Evolutionary conservation across 2,329 filamentous ascomycete genomes (phyloP).

Genomic region (Diaporthe eres): DNA sequence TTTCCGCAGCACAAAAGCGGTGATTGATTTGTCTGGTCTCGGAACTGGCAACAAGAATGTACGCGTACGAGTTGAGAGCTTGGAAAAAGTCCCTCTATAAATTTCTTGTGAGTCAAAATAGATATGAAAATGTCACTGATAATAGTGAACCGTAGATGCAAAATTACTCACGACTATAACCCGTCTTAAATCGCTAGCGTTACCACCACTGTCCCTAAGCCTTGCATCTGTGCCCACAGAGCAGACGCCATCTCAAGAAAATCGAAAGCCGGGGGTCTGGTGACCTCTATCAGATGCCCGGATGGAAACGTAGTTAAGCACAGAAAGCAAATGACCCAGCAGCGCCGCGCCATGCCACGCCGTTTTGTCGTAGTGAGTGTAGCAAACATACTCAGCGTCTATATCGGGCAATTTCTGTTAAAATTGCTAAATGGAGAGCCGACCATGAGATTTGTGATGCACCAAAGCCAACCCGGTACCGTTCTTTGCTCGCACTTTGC

Average conservation of each 20-base stretch:
- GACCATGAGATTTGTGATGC: too few species aligned
- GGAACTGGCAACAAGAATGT: background rate
- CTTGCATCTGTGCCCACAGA: background rate
- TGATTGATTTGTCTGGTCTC: background rate
- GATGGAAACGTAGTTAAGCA: too few species aligned
- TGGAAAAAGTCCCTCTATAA: background rate
- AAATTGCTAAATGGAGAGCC: background rate
- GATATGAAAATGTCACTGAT: background rate
- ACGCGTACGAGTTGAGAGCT: background rate
- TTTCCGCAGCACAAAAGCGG: background rate
- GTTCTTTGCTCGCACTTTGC: background rate
- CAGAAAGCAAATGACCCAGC: background rate
- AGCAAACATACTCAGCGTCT: background rate
- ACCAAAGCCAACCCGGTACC: background rate
- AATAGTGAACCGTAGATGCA: too few species aligned
- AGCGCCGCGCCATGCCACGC: too few species aligned
- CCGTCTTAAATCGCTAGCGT: background rate
- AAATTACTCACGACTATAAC: background rate
- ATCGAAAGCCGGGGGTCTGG: background rate
- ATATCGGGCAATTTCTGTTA: background rate
- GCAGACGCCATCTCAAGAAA: background rate
- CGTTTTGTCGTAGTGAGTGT: background rate
- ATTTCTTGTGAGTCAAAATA: background rate
- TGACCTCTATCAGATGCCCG: background rate
- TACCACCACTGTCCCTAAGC: too few species aligned